Evolutionary conservation across 2,329 filamentous ascomycete genomes (phyloP), one percentile per base, ranked within the genome.

Genomic region (Trichoderma aggressivum): DNA sequence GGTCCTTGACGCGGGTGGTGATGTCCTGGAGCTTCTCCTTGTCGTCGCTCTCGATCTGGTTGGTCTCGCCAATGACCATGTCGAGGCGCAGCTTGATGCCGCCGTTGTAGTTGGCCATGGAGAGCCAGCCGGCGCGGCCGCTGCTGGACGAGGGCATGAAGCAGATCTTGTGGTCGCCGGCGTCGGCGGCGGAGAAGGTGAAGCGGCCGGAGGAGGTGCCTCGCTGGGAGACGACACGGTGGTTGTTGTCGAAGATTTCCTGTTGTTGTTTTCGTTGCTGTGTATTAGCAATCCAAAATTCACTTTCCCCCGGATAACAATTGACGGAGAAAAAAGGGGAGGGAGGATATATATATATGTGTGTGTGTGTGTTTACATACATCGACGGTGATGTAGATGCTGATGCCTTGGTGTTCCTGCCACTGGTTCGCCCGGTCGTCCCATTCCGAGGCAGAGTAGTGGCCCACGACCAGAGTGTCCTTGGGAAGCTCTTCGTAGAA

Each of bases 401-500:
- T 91, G 73, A 97, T 86, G 74, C 91, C 91, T 74, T 90, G 86
- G 80, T 96, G 92, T 79, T 91, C 86, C 67, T 86, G 82, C 89
- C 93, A 98, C 65, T 84, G 80, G 75, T 89, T 88, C 71, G 86
- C 83, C 75, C 90, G 84, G 71, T 92, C 88, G 81, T 96, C 91
- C 85, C 89, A 96, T 81, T 97, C 92, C 82, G 96, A 91, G 64
- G 94, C 93, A 70, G 87, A 89, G 86, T 94, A 99, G 83, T 96
- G 91, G 76, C 96, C 96, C 72, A 98, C 94, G 70, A 99, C 95
- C 71, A 99, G 85, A 16, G 96, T 98, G 82, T 97, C 95, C 86
- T 98, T 98, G 75, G 96, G 94, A 72, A 99, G 88, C 83, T 98
- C 95, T 85, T 99, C 96, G 84, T 92, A 97, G 89, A 99, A 99